These are phyloP conservation scores for Coffea canephora DNA, from an alignment of 257 asterid species.

Conservation along the genomic window DNA sequence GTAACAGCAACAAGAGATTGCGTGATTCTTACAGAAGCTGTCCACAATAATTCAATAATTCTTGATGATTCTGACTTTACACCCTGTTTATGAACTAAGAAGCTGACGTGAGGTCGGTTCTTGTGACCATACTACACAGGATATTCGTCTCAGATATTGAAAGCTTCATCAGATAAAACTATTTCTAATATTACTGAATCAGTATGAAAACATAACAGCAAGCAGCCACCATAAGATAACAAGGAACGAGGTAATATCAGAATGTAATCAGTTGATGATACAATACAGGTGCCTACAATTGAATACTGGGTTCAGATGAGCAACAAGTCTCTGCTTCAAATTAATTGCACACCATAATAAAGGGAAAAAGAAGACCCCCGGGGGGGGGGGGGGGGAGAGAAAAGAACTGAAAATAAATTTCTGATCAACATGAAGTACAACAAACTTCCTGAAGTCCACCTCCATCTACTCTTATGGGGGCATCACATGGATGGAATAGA, in stretches of 20 bases:
- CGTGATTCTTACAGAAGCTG: background rate
- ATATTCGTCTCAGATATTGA: background rate
- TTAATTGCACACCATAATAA: slow-evolving; percentile 10
- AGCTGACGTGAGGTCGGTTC: background rate
- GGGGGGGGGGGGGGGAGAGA: background rate
- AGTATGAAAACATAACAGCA: background rate
- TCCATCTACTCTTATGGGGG: background rate
- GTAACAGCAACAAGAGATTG: background rate
- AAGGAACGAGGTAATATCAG: background rate
- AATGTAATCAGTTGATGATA: slow-evolving; percentile 16
- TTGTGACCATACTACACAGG: background rate
- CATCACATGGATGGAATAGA: slow-evolving; percentile 42
- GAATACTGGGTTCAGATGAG: slow-evolving; percentile 5
- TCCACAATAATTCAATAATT: background rate
- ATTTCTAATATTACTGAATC: background rate
- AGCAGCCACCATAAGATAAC: background rate
- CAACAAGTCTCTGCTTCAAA: slow-evolving; percentile 8
- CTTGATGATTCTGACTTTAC: background rate
- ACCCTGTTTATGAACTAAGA: background rate
- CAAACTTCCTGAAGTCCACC: background rate
- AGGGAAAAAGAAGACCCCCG: background rate
- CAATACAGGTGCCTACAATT: slow-evolving; percentile 23
- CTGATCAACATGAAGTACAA: background rate
- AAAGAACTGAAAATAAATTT: background rate
- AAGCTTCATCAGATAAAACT: background rate